Evolutionary conservation across 225 moss, liverwort and hornwort species (phyloP).

Genomic region (Takakia lepidozioides): DNA sequence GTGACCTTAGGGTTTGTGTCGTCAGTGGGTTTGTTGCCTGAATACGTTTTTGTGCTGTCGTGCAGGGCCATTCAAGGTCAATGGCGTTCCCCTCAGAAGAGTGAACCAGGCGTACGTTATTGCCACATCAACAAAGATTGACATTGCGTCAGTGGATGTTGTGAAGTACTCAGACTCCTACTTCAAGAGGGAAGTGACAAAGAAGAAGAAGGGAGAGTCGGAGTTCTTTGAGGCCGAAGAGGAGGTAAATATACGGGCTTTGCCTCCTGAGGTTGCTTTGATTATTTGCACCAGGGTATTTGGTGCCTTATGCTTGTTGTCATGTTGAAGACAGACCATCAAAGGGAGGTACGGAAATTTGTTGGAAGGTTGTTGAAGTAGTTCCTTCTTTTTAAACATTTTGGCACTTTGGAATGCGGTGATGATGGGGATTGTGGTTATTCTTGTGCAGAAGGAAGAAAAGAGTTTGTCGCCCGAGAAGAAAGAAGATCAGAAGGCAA

Average conservation of each 20-base stretch:
- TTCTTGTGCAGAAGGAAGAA: constrained; percentile 27
- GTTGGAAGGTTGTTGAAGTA: too few relatives aligned
- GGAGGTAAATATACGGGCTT: constrained; percentile 16
- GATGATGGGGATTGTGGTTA: background rate
- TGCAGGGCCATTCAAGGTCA: constrained; percentile 68
- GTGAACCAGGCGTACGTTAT: constrained; percentile 67
- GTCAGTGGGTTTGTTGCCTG: too few relatives aligned
- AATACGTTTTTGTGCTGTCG: too few relatives aligned
- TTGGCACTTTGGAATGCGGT: background rate
- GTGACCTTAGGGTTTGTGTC: background rate
- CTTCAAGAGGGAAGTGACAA: constrained; percentile 47
- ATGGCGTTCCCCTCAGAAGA: constrained; percentile 61
- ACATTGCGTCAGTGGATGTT: constrained; percentile 35
- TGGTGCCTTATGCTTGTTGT: background rate
- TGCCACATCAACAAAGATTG: constrained; percentile 61
- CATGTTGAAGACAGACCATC: too few relatives aligned
- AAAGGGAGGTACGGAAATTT: too few relatives aligned
- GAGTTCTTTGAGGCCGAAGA: constrained; percentile 55
- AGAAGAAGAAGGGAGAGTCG: constrained; percentile 56
- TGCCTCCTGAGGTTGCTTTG: background rate
- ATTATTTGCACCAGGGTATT: background rate
- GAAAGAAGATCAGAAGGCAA: constrained; percentile 46
- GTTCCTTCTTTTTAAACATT: background rate
- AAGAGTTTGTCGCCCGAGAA: constrained; percentile 34
- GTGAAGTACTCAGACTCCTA: constrained; percentile 42